A percentile compares a stretch with the other conserved stretches of the same genome.
phyloP scores from a whole-genome alignment of 768 basidiomycete genomes.

The Lactarius psammicola region DNA sequence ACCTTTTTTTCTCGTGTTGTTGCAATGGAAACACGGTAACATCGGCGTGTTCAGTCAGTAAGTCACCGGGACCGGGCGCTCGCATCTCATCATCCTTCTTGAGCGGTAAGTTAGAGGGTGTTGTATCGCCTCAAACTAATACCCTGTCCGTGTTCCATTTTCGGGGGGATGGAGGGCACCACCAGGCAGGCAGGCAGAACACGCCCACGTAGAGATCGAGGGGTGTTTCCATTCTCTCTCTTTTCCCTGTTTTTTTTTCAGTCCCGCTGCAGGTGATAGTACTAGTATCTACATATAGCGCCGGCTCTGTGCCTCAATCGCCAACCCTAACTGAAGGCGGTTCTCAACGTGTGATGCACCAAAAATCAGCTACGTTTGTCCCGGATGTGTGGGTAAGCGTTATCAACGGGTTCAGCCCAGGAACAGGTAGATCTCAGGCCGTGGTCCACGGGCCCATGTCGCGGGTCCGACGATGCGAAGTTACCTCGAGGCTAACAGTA shows the following conservation, averaged over 20 bases:
- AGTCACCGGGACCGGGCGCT: background rate
- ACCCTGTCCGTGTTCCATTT: background rate
- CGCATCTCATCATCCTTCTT: background rate
- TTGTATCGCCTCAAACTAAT: background rate
- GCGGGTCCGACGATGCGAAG: background rate
- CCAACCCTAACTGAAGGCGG: background rate
- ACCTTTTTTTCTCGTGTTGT: background rate
- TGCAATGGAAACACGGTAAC: background rate
- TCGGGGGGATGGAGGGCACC: background rate
- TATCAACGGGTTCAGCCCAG: constrained; percentile 1
- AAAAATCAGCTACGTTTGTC: background rate
- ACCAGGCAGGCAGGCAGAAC: background rate
- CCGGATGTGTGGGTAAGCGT: constrained; percentile 17
- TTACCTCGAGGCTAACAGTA: background rate
- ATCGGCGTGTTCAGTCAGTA: background rate
- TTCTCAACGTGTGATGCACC: background rate
- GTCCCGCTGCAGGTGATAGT: constrained; percentile 2
- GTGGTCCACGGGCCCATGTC: constrained; percentile 6
- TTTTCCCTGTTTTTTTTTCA: background rate
- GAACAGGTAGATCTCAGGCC: background rate
- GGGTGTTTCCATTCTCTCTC: background rate
- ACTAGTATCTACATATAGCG: background rate
- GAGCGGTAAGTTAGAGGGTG: background rate
- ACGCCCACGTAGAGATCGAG: background rate
- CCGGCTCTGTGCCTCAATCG: background rate